Percentiles rank a stretch among this genome's conserved stretches.
These are phyloP conservation scores for Trichosporon sp. DNA, from an alignment of 1,284 basidiomycete species.

Conservation along the genomic window DNA sequence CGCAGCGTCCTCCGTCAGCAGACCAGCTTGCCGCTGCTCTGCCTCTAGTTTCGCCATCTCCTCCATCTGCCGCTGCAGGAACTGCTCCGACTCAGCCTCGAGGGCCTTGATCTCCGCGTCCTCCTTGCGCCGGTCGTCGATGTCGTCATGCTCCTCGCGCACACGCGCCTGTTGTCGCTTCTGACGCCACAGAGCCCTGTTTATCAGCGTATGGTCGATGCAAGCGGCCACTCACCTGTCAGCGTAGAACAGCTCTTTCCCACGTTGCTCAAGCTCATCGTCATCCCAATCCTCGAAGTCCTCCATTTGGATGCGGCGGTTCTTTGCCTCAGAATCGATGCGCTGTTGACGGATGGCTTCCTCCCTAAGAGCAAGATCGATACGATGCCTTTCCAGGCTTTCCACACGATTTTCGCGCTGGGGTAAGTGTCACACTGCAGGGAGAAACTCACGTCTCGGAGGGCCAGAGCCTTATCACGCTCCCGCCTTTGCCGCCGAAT, in stretches of 20 bases:
- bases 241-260: constrained; percentile 64
- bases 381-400: constrained; percentile 67
- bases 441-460: constrained; percentile 69
- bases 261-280: constrained; percentile 67
- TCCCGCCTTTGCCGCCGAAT: constrained; percentile 66
- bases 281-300: constrained; percentile 80
- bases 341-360: constrained; percentile 65
- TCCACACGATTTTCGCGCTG: constrained; percentile 61
- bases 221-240: constrained; percentile 58
- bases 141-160: constrained; percentile 71
- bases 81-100: constrained; percentile 76
- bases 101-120: constrained; percentile 76
- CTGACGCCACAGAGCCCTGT: constrained; percentile 66
- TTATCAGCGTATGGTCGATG: not conserved
- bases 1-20: constrained; percentile 82
- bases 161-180: constrained; percentile 61
- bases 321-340: constrained; percentile 67
- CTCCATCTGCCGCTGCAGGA: constrained; percentile 81
- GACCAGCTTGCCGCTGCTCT: constrained; percentile 76
- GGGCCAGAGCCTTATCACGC: constrained; percentile 71
- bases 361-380: constrained; percentile 66
- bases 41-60: constrained; percentile 81
- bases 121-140: constrained; percentile 72
- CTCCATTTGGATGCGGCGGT: constrained; percentile 62
- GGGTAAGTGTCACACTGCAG: not conserved